These are phyloP conservation scores for Austroboletus novae-zelandiae DNA, from an alignment of 1,284 basidiomycete species.

Conservation along the genomic window DNA sequence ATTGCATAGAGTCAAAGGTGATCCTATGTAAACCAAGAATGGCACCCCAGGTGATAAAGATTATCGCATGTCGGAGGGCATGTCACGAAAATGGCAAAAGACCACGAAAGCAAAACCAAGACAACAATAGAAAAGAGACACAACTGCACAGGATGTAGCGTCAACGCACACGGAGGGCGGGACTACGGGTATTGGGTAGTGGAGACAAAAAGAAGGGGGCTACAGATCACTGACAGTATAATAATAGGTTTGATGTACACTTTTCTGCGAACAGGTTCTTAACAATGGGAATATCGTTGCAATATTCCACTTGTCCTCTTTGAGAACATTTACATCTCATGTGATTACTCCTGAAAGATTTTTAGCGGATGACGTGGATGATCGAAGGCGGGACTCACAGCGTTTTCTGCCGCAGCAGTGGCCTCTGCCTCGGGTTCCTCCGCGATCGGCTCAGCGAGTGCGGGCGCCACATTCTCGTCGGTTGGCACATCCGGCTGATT, in stretches of 20 bases:
- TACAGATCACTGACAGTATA: slow-evolving; percentile 32
- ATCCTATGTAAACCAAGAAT: slow-evolving; percentile 6
- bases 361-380: slow-evolving; percentile 3
- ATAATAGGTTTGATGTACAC: slow-evolving; percentile 33
- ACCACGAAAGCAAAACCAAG: slow-evolving; percentile 27
- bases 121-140: slow-evolving; percentile 16
- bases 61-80: slow-evolving; percentile 8
- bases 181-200: slow-evolving; percentile 18
- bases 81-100: slow-evolving; percentile 7
- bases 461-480: slow-evolving; percentile 38
- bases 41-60: slow-evolving; percentile 14
- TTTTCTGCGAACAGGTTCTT: slow-evolving; percentile 27
- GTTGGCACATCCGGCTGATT: slow-evolving; percentile 39
- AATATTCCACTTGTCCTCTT: slow-evolving; percentile 15
- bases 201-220: slow-evolving; percentile 6
- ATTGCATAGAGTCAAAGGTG: slow-evolving; percentile 4
- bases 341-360: slow-evolving; percentile 19
- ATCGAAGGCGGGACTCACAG: slow-evolving; percentile 16
- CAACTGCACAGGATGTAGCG: slow-evolving; percentile 21
- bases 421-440: slow-evolving; percentile 53
- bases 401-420: slow-evolving; percentile 39
- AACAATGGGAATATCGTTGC: slow-evolving; percentile 9
- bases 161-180: slow-evolving; percentile 8
- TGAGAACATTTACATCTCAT: slow-evolving; percentile 12
- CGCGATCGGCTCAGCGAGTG: slow-evolving; percentile 42